Evolutionary conservation across 352 stramenopile genomes (phyloP), one percentile per base, ranked within the genome.

Genomic region (Globisporangium megalacanthum): DNA sequence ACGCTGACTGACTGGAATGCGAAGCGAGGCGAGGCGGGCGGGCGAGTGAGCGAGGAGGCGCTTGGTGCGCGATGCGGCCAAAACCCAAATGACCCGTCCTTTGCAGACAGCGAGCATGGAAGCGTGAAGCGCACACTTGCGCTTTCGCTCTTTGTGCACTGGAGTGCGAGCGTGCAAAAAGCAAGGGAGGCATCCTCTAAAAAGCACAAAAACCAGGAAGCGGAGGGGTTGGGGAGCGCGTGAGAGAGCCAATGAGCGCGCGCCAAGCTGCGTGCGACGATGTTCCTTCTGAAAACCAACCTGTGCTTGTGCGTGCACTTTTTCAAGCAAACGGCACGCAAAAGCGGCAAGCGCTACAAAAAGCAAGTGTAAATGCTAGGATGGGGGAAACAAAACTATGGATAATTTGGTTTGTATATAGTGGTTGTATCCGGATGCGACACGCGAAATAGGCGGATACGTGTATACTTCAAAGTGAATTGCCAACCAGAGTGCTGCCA

Each of bases 1-100:
- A 29, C 25, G 25, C 25, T 29, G 25, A 29, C 25, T 29, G 25
- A 29, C 25, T 29, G 25, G 25, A 29, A 29, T 29, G 25, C 25
- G 25, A 29, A 29, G 25, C 25, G 25, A 29, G 25, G 25, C 25
- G 25, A 29, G 25, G 25, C 25, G 25, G 25, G 31, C 14, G 44
- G 4, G 60, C 33, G 46, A 46, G 44, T 67, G 63, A 49, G 50
- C 36, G 39, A 35, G 25, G 52, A 42, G 49, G 59, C 74, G 60
- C 57, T 66, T 58, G 57, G 63, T 83, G 74, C 66, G 61, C 69
- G 62, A 73, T 70, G 68, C 62, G 62, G 74, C 51, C 58, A 87
- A 89, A 80, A 62, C 75, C 76, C 69, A 80, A 89, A 89, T 89
- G 79, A 83, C 60, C 68, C 54, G 45, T 62, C 54, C 54, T 65